Evolutionary conservation across 2,329 filamentous ascomycete genomes (phyloP).

Genomic region (Aaosphaeria arxii): DNA sequence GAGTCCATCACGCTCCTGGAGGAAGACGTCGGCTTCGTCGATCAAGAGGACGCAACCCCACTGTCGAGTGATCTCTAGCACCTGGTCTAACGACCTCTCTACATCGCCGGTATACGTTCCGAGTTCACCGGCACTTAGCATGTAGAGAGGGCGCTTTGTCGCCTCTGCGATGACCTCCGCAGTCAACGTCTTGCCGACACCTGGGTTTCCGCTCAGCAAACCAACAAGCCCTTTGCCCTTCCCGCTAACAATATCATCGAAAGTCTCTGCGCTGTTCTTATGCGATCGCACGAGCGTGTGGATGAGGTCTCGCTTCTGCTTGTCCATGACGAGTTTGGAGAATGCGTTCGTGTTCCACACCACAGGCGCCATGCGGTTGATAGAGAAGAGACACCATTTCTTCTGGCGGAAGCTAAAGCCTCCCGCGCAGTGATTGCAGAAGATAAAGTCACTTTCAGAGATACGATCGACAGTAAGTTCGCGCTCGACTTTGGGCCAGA

Average conservation of each 20-base stretch:
- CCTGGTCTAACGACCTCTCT: constrained; percentile 74
- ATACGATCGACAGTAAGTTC: constrained; percentile 36
- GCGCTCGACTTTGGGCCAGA: constrained; percentile 3
- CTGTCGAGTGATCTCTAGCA: constrained; percentile 73
- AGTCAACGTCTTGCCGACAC: constrained; percentile 81
- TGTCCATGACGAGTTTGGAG: constrained; percentile 37
- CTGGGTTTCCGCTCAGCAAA: constrained; percentile 76
- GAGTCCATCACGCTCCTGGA: constrained; percentile 62
- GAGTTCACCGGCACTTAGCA: constrained; percentile 76
- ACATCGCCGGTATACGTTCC: constrained; percentile 53
- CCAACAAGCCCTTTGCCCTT: constrained; percentile 79
- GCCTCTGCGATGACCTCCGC: constrained; percentile 81
- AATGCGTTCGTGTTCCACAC: constrained; percentile 45
- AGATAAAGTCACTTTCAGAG: constrained; percentile 46
- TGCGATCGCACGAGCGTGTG: constrained; percentile 1
- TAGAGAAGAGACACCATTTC: constrained; percentile 25
- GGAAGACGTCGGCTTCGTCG: constrained; percentile 63
- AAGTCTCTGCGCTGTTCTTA: constrained; percentile 50
- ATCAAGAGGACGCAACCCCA: constrained; percentile 62
- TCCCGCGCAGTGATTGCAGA: constrained; percentile 6
- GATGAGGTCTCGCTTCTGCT: constrained; percentile 22
- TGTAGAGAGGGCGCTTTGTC: constrained; percentile 75
- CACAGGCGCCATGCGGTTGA: constrained; percentile 44
- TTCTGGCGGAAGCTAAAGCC: constrained; percentile 10
- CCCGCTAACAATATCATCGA: constrained; percentile 64